Evolutionary conservation across 306 rosid species (phyloP), one percentile per base, ranked within the genome.

Genomic region (Hylodesmum podocarpum): DNA sequence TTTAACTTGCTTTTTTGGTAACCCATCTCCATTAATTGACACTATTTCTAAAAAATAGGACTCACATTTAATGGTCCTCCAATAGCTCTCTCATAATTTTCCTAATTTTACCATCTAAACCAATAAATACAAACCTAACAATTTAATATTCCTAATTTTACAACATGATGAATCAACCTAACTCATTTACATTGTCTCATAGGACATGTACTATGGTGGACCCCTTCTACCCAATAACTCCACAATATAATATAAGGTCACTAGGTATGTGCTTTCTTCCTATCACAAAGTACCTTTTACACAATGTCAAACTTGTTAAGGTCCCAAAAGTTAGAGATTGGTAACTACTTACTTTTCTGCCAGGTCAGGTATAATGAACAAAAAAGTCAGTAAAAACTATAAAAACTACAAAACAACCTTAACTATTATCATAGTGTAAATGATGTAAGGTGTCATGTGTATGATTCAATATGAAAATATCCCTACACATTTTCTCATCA

Each of bases 301-400:
- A 66, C 79, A 68, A 81, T 50, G 81, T 75, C 86, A 87, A 87
- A 85, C 82, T 75, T 72, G 67, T 10, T 5, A 15, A 44, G 80
- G 85, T 84, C 51, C 83, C 72, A 36, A 85, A 88, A 80, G 86
- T 84, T 73, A 66, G 65, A 46, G 83, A 87, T 84, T 90, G 91
- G 88, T 79, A 81, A 79, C 61, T 57, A 77, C 81, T 82, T 73
- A 59, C 85, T 76, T 87, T 78, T 83, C 73, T 47, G 41, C 50
- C 50, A 71, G 67, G 76, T 40, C 24, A 80, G 7, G 54, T 53
- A 34, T 78, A 37, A 25, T 14, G 18, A 4, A 22, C 49, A 47
- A 69, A 19, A 0, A 0, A 27, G 19, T 41, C 9, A 27, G 4
- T 36, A 24, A 65, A 16, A 18, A 27, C 2, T 36, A 24, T 57